These are phyloP conservation scores for Cryoendolithus antarcticus DNA, from an alignment of 2,329 filamentous ascomycete genomes.

Conservation along the genomic window DNA sequence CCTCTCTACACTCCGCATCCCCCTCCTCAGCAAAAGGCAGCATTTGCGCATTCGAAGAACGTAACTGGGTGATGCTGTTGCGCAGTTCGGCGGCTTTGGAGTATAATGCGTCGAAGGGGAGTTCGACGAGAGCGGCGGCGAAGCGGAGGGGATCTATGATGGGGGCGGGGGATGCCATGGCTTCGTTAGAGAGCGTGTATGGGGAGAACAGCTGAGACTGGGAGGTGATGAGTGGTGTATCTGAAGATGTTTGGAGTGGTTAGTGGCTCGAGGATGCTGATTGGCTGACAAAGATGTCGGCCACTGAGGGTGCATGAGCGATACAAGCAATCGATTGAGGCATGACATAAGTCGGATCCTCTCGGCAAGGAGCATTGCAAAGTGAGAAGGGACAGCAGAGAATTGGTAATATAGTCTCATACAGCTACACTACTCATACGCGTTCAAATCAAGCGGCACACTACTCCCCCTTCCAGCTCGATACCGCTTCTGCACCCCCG, in stretches of 20 bases:
- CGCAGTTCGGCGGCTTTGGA: conserved; percentile 64
- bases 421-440: conserved; percentile 30
- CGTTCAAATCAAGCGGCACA: conserved; percentile 73
- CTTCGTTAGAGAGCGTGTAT: background rate
- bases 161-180: conserved; percentile 10
- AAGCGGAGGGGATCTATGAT: conserved; percentile 23
- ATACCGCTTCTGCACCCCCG: conserved; percentile 64
- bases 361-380: too few species aligned
- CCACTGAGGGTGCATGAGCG: too few species aligned
- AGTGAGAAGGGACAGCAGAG: too few species aligned
- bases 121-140: conserved; percentile 49
- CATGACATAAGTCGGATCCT: too few species aligned
- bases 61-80: conserved; percentile 62
- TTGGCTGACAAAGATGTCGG: too few species aligned
- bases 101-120: conserved; percentile 55
- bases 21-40: conserved; percentile 52
- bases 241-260: background rate
- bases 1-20: conserved; percentile 59
- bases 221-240: background rate
- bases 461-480: conserved; percentile 85
- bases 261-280: too few species aligned
- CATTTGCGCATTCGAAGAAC: conserved; percentile 62
- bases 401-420: too few species aligned
- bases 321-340: too few species aligned
- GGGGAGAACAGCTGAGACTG: too few species aligned